A percentile compares a stretch with the other conserved stretches of the same genome.
Evolutionary conservation across 768 basidiomycete species (phyloP).

Genomic region (Mycena polygramma): DNA sequence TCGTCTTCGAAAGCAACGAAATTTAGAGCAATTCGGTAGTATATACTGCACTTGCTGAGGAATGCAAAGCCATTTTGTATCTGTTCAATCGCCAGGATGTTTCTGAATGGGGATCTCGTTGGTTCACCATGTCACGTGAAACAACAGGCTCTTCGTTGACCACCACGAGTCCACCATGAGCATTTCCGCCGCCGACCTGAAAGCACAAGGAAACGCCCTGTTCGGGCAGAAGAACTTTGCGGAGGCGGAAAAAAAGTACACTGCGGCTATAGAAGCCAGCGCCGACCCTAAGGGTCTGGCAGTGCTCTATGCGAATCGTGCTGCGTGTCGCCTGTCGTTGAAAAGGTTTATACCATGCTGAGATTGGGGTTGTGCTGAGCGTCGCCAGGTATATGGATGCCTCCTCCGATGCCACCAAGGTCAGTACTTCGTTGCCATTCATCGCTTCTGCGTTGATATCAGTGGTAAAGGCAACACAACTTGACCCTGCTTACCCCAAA

Average conservation of each 20-base stretch:
- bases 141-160: too few relatives aligned
- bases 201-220: slow-evolving; percentile 32
- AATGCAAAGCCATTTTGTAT: too few relatives aligned
- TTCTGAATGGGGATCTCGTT: too few relatives aligned
- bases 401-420: slow-evolving; percentile 36
- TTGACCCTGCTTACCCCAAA: slow-evolving; percentile 42
- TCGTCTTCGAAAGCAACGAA: too few relatives aligned
- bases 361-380: too few relatives aligned
- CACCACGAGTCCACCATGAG: not conserved
- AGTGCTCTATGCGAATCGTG: slow-evolving; percentile 31
- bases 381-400: slow-evolving; percentile 37
- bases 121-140: too few relatives aligned
- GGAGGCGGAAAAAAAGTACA: slow-evolving; percentile 29
- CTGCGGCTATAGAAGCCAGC: slow-evolving; percentile 27
- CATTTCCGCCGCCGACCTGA: slow-evolving; percentile 17
- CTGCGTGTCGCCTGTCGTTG: slow-evolving; percentile 31
- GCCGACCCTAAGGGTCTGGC: slow-evolving; percentile 28
- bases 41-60: too few relatives aligned
- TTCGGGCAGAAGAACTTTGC: slow-evolving; percentile 25
- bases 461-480: slow-evolving; percentile 36
- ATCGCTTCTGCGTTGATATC: not conserved
- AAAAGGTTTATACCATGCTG: slow-evolving; percentile 21
- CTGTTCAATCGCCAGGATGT: too few relatives aligned
- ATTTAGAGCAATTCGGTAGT: too few relatives aligned
- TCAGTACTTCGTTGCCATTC: slow-evolving; percentile 3